These are phyloP conservation scores for Fusarium longipes DNA, from an alignment of 2,329 filamentous ascomycete genomes.

Conservation along the genomic window DNA sequence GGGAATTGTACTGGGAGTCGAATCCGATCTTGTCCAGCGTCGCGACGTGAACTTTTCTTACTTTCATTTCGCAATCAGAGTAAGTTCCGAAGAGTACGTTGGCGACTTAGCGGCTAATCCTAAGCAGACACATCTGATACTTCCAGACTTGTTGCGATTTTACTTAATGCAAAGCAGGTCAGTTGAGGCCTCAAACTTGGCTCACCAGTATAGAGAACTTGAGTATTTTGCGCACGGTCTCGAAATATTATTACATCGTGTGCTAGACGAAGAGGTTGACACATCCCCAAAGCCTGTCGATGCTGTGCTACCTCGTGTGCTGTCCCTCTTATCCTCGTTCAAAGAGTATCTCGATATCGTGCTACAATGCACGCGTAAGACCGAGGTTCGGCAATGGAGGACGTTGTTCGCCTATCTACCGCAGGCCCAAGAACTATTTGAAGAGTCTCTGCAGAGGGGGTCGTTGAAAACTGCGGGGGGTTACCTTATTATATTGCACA, in stretches of 20 bases:
- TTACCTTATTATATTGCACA: constrained; percentile 94
- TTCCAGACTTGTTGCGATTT: constrained; percentile 86
- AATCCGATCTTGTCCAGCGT: constrained; percentile 92
- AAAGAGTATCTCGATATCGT: constrained; percentile 93
- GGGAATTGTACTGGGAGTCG: constrained; percentile 88
- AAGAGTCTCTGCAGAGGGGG: constrained; percentile 86
- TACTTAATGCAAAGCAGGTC: constrained; percentile 81
- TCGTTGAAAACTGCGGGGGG: constrained; percentile 95
- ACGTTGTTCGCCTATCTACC: constrained; percentile 93
- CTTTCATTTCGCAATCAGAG: constrained; percentile 87
- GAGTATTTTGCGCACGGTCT: constrained; percentile 94
- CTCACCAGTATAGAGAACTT: constrained; percentile 85
- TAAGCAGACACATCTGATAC: constrained; percentile 85
- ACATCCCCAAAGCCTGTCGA: constrained; percentile 70
- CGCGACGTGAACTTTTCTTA: constrained; percentile 92
- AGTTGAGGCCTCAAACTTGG: constrained; percentile 82
- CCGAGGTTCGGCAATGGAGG: constrained; percentile 93
- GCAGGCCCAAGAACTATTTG: constrained; percentile 90
- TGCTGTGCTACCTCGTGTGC: constrained; percentile 71
- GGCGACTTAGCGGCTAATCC: constrained; percentile 6
- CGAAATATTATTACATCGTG: constrained; percentile 90
- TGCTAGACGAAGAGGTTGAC: constrained; percentile 95
- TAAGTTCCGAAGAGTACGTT: constrained; percentile 58
- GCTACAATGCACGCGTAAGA: constrained; percentile 96
- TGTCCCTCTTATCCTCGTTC: constrained; percentile 76